These are phyloP conservation scores for Lathyrus oleraceus DNA, from an alignment of 306 rosid species.

Conservation along the genomic window DNA sequence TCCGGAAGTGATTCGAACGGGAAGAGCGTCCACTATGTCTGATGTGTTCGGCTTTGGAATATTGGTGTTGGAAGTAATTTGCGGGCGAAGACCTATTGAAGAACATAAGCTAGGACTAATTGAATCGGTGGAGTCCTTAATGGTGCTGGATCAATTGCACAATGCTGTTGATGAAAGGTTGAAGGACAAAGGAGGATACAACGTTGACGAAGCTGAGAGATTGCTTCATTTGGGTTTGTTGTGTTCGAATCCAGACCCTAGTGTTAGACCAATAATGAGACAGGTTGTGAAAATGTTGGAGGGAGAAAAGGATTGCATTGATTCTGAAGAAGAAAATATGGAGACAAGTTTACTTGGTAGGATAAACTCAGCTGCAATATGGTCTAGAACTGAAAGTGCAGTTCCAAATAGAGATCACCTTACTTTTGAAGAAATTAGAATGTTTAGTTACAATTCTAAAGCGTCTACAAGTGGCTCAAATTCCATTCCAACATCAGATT, in stretches of 20 bases:
- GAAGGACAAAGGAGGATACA: conserved; percentile 39
- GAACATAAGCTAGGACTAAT: conserved; percentile 52
- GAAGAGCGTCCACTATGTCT: conserved; percentile 46
- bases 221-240: conserved; percentile 59
- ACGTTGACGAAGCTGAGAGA: conserved; percentile 51
- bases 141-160: conserved; percentile 40
- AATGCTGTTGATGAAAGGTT: conserved; percentile 53
- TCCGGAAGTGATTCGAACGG: conserved; percentile 57
- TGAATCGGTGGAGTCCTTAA: conserved; percentile 51
- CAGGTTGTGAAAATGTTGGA: conserved; percentile 59
- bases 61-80: conserved; percentile 55
- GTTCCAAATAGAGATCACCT: conserved; percentile 35
- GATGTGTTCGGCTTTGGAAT: conserved; percentile 70
- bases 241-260: conserved; percentile 56
- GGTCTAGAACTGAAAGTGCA: conserved; percentile 23
- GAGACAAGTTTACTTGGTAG: conserved; percentile 41
- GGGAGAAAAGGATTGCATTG: conserved; percentile 34
- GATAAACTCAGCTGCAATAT: conserved; percentile 40
- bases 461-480: conserved; percentile 5
- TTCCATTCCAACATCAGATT: conserved; percentile 17
- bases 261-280: conserved; percentile 58
- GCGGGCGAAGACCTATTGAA: conserved; percentile 60
- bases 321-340: conserved; percentile 34
- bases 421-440: conserved; percentile 48
- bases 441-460: conserved; percentile 27